Conservation (phyloP, 441 rosid genomes). For the Melastoma candidum region DNA sequence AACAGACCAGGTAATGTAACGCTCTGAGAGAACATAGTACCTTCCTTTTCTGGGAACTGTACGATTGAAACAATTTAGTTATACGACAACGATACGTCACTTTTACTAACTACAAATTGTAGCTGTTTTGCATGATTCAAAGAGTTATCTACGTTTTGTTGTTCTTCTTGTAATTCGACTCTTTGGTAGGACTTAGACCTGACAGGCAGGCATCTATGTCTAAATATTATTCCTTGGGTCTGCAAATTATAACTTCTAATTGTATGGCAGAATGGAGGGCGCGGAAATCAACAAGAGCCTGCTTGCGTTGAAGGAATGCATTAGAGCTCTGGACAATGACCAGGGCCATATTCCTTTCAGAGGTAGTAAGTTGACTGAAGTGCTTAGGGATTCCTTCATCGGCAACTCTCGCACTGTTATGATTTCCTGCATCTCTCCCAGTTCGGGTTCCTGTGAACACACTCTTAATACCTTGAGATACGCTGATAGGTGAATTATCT, state of each 20-base stretch:
- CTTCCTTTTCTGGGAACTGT: constrained; percentile 4
- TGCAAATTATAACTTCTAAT: neutral
- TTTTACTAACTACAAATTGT: too few relatives aligned
- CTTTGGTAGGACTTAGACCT: too few relatives aligned
- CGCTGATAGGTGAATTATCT: constrained; percentile 74
- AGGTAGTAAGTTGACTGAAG: constrained; percentile 97
- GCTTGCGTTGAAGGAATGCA: constrained; percentile 95
- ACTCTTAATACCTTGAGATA: constrained; percentile 95
- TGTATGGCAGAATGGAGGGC: constrained; percentile 79
- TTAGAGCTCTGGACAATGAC: constrained; percentile 97
- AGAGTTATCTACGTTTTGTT: too few relatives aligned
- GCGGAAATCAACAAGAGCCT: constrained; percentile 98
- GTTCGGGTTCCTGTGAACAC: constrained; percentile 95
- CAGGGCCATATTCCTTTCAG: constrained; percentile 99
- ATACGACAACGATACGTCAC: too few relatives aligned
- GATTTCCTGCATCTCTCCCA: constrained; percentile 98
- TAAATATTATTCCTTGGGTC: neutral
- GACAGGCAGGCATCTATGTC: too few relatives aligned
- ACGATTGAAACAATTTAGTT: too few relatives aligned
- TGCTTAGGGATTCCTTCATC: constrained; percentile 89
- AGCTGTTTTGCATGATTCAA: too few relatives aligned
- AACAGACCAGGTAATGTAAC: constrained; percentile 70
- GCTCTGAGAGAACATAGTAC: constrained; percentile 3
- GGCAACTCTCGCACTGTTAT: constrained; percentile 99
- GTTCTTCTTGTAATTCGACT: too few relatives aligned